A percentile compares a stretch with the other conserved stretches of the same genome.
Evolutionary conservation across 177 flowering plant species (phyloP).

Genomic region (Tripterygium wilfordii): DNA sequence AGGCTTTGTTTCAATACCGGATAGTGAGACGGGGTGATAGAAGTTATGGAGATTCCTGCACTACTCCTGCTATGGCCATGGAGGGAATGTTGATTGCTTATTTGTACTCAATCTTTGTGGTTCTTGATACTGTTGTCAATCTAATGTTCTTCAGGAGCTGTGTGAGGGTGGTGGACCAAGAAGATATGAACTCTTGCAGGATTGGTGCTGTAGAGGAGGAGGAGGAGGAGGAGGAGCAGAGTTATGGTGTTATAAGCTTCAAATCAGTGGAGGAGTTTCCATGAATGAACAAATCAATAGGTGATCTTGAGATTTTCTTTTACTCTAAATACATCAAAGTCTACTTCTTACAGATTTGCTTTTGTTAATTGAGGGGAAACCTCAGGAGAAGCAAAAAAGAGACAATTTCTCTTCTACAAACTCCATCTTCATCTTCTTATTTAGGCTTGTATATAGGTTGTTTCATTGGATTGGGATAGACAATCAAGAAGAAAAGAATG

Average conservation of each 20-base stretch:
- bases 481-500: too few species aligned
- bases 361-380: conserved; percentile 8
- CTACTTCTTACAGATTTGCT: conserved; percentile 1
- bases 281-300: too few species aligned
- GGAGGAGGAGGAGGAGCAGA: neutral
- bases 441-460: too few species aligned
- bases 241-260: neutral
- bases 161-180: conserved; percentile 6
- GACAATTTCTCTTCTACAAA: too few species aligned
- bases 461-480: too few species aligned
- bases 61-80: conserved; percentile 10
- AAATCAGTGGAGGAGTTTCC: conserved; percentile 12
- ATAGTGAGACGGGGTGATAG: too few species aligned
- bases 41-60: neutral
- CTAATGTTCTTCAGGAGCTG: conserved; percentile 32
- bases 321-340: too few species aligned
- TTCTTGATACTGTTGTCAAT: conserved; percentile 30
- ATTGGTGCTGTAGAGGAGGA: conserved; percentile 13
- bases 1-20: conserved; percentile 43
- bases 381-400: too few species aligned
- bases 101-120: conserved; percentile 31
- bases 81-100: conserved; percentile 41
- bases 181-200: conserved; percentile 7
- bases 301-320: too few species aligned
- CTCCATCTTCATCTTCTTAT: too few species aligned